Evolutionary conservation across 768 basidiomycete species (phyloP).

Genomic region (Phylloporus sp.): DNA sequence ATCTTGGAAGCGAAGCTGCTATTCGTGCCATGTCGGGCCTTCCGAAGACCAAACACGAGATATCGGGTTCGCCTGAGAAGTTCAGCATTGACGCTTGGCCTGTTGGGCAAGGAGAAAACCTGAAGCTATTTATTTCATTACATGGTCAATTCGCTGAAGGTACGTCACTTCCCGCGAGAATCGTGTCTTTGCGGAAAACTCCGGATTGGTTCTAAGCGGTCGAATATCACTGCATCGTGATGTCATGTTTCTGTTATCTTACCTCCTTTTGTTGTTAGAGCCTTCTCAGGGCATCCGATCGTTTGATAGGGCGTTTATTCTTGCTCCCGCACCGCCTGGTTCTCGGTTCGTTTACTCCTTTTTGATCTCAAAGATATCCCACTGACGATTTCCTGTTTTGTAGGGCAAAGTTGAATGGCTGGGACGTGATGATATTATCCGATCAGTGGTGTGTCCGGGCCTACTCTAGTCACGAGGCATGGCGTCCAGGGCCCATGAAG

Average conservation of each 20-base stretch:
- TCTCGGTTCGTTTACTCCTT: slow-evolving; percentile 60
- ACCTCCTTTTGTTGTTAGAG: slow-evolving; percentile 36
- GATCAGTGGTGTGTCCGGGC: slow-evolving; percentile 80
- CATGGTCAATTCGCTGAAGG: slow-evolving; percentile 93
- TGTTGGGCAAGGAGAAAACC: slow-evolving; percentile 52
- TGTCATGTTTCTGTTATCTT: slow-evolving; percentile 15
- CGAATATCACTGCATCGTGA: slow-evolving; percentile 6
- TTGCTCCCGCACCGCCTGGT: slow-evolving; percentile 73
- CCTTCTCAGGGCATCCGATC: slow-evolving; percentile 78
- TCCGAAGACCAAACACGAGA: slow-evolving; percentile 80
- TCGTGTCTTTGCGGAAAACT: slow-evolving; percentile 9
- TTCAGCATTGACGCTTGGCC: slow-evolving; percentile 88
- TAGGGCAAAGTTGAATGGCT: slow-evolving; percentile 77
- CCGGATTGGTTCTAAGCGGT: slow-evolving; percentile 9
- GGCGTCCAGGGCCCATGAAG: slow-evolving; percentile 68
- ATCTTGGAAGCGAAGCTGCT: slow-evolving; percentile 64
- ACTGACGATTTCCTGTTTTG: slow-evolving; percentile 13
- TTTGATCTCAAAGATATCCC: not conserved
- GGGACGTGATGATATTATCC: slow-evolving; percentile 87
- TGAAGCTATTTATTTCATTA: slow-evolving; percentile 62
- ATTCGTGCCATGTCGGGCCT: slow-evolving; percentile 56
- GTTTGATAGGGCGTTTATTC: slow-evolving; percentile 88
- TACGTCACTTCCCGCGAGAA: slow-evolving; percentile 37
- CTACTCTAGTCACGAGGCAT: slow-evolving; percentile 81
- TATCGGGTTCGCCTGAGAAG: slow-evolving; percentile 69